Conservation (phyloP, 345 rosid genomes). For the Salix arbutifolia region DNA sequence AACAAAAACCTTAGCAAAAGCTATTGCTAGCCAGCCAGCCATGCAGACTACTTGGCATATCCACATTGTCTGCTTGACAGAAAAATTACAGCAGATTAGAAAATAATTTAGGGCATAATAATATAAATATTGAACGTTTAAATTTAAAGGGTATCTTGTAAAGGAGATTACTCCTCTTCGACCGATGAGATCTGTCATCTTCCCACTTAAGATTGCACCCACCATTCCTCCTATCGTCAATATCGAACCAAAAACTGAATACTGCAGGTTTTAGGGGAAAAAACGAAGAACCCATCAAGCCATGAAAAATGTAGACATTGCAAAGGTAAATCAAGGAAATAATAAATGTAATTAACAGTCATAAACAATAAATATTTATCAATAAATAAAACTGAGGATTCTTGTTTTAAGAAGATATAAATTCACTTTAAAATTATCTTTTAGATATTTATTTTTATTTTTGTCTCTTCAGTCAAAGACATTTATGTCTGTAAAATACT, state of each 20-base stretch:
- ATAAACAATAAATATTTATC: background rate
- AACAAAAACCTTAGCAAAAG: constrained; percentile 45
- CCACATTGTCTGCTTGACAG: constrained; percentile 43
- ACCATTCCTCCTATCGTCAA: constrained; percentile 56
- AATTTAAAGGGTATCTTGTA: background rate
- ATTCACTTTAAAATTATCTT: too few relatives aligned
- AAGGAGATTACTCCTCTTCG: constrained; percentile 35
- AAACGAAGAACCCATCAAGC: background rate
- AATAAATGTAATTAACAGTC: background rate
- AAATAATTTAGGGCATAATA: background rate
- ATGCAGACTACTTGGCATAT: constrained; percentile 29
- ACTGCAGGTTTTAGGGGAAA: constrained; percentile 19
- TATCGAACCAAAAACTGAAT: constrained; percentile 53
- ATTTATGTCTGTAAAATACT: too few relatives aligned
- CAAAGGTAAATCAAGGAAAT: background rate
- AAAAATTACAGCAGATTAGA: background rate
- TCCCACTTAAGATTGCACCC: constrained; percentile 49
- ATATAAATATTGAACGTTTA: background rate
- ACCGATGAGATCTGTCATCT: constrained; percentile 39
- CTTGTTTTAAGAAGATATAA: too few relatives aligned
- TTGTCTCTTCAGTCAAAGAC: too few relatives aligned
- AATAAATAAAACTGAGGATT: too few relatives aligned
- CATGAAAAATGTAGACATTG: background rate
- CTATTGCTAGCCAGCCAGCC: constrained; percentile 51
- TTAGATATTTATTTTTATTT: too few relatives aligned